phyloP scores from a whole-genome alignment of 441 rosid genomes.

The Jatropha multifida region DNA sequence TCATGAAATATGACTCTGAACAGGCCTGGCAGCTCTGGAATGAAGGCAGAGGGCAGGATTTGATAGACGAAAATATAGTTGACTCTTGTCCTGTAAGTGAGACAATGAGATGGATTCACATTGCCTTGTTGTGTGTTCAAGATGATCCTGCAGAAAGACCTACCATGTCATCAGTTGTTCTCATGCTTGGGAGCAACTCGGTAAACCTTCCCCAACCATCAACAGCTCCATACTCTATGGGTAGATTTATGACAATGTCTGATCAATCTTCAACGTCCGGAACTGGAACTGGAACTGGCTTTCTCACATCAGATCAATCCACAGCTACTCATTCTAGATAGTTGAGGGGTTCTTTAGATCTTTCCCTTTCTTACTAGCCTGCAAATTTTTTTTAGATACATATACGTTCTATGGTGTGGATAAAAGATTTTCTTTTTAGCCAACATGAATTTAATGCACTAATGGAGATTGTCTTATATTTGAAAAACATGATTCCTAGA shows the following conservation, averaged over 20 bases:
- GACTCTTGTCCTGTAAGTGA: constrained; percentile 40
- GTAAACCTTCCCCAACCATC: constrained; percentile 42
- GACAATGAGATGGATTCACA: constrained; percentile 55
- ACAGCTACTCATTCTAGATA: constrained; percentile 28
- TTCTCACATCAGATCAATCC: constrained; percentile 31
- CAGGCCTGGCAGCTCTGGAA: constrained; percentile 36
- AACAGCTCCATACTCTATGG: constrained; percentile 28
- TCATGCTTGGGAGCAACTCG: constrained; percentile 52
- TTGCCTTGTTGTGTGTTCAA: constrained; percentile 61
- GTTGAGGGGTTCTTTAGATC: background rate
- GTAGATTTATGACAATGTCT: constrained; percentile 25
- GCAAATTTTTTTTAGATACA: background rate
- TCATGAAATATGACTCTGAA: constrained; percentile 10
- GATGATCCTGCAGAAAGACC: constrained; percentile 57
- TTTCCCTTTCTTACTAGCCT: background rate
- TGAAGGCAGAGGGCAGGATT: constrained; percentile 20
- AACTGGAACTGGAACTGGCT: constrained; percentile 17
- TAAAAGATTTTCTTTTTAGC: no score
- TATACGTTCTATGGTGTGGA: background rate
- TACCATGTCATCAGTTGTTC: constrained; percentile 50
- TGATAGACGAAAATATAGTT: constrained; percentile 20
- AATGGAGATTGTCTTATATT: no score
- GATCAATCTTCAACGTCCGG: constrained; percentile 26
- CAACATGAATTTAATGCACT: no score
- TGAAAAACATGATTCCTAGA: no score